These are phyloP conservation scores for Fusarium camptoceras DNA, from an alignment of 2,329 filamentous ascomycete species.

Conservation along the genomic window DNA sequence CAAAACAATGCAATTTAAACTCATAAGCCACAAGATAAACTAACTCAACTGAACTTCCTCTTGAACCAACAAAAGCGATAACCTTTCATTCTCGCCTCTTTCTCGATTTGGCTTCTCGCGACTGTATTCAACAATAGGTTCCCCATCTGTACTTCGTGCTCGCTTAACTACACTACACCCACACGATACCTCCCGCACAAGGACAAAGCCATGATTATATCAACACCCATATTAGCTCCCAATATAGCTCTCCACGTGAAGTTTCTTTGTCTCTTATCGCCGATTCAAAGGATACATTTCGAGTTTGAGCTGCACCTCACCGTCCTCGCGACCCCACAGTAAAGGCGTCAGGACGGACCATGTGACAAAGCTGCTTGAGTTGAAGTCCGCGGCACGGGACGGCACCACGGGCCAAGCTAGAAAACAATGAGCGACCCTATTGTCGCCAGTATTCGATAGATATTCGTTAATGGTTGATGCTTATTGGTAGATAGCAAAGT, in stretches of 20 bases:
- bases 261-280: constrained; percentile 20
- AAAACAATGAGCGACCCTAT: constrained; percentile 23
- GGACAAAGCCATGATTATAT: constrained; percentile 11
- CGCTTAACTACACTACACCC: constrained; percentile 3
- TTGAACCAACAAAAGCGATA: background rate
- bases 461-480: constrained; percentile 4
- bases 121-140: background rate
- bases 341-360: constrained; percentile 28
- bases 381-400: constrained; percentile 33
- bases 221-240: constrained; percentile 5
- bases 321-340: constrained; percentile 23
- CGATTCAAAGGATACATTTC: constrained; percentile 7
- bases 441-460: constrained; percentile 24
- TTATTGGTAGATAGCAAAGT: constrained; percentile 23
- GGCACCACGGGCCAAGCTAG: constrained; percentile 34
- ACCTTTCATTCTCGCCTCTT: background rate
- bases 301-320: constrained; percentile 17
- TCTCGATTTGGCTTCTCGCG: constrained; percentile 1
- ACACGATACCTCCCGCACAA: background rate
- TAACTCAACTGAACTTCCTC: background rate
- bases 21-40: constrained; percentile 3
- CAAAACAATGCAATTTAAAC: background rate
- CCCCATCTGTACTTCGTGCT: constrained; percentile 14
- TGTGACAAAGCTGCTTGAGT: constrained; percentile 29
- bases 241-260: constrained; percentile 5